Percentiles rank a stretch among this genome's conserved stretches.
Conservation (phyloP, 805 yeast genomes). For the Wickerhamomyces xylosicus region DNA sequence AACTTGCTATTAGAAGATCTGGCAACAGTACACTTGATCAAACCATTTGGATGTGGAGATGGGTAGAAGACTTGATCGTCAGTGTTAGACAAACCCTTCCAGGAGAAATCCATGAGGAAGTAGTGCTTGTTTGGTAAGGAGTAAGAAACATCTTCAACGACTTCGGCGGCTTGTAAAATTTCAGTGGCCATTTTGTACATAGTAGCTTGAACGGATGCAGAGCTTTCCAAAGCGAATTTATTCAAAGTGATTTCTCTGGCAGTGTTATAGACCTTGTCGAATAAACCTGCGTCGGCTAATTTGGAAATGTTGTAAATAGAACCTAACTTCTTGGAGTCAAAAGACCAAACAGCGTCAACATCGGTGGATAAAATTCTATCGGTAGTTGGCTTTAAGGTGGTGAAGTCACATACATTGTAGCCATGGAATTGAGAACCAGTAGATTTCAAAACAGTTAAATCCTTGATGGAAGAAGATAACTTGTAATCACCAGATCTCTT, state of each 20-base stretch:
- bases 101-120: slow-evolving; percentile 66
- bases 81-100: slow-evolving; percentile 78
- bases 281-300: slow-evolving; percentile 48
- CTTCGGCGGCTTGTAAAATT: slow-evolving; percentile 49
- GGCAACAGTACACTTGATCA: slow-evolving; percentile 79
- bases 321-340: slow-evolving; percentile 39
- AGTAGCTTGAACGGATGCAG: slow-evolving; percentile 94
- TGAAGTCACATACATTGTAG: slow-evolving; percentile 76
- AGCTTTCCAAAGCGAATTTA: slow-evolving; percentile 74
- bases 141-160: slow-evolving; percentile 58
- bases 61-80: slow-evolving; percentile 76
- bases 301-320: slow-evolving; percentile 37
- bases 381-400: slow-evolving; percentile 72
- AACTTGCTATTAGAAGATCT: slow-evolving; percentile 52
- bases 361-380: slow-evolving; percentile 88
- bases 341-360: slow-evolving; percentile 65
- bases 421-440: slow-evolving; percentile 93
- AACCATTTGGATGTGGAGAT: slow-evolving; percentile 85
- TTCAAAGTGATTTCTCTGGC: slow-evolving; percentile 66
- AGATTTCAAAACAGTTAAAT: slow-evolving; percentile 75
- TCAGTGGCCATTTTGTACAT: slow-evolving; percentile 86
- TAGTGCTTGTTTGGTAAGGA: slow-evolving; percentile 88
- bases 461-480: slow-evolving; percentile 63
- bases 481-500: slow-evolving; percentile 40
- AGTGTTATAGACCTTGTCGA: slow-evolving; percentile 51